Conservation (phyloP, 352 stramenopile species). For the Globisporangium cylindrosporum region DNA sequence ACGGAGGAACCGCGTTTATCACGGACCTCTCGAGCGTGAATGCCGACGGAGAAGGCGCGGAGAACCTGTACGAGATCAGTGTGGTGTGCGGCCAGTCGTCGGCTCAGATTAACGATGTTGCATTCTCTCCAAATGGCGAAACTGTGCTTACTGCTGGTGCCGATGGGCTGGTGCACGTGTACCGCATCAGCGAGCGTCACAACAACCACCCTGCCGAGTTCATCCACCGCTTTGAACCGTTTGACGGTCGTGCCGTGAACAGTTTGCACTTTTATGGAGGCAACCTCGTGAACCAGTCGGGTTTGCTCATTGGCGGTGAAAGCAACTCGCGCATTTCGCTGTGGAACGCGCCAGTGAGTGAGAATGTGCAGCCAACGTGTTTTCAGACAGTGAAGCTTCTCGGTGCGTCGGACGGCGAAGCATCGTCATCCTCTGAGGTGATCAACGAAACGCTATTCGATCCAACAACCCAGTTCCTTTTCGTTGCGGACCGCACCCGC, state of each 20-base stretch:
- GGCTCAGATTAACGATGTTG: constrained; percentile 73
- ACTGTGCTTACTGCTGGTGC: constrained; percentile 64
- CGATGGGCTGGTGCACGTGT: constrained; percentile 81
- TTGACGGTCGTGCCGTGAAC: constrained; percentile 64
- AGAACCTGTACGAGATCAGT: constrained; percentile 68
- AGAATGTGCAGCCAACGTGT: constrained; percentile 50
- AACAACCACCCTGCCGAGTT: constrained; percentile 59
- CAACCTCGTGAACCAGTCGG: constrained; percentile 39
- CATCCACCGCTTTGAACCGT: constrained; percentile 78
- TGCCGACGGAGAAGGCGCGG: constrained; percentile 30
- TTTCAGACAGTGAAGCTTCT: constrained; percentile 63
- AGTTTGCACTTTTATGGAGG: constrained; percentile 68
- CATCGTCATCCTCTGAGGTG: constrained; percentile 16
- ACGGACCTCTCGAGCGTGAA: constrained; percentile 51
- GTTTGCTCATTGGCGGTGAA: constrained; percentile 65
- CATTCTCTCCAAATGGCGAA: constrained; percentile 61
- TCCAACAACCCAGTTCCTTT: constrained; percentile 67
- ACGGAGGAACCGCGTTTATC: constrained; percentile 63
- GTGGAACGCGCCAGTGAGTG: constrained; percentile 56
- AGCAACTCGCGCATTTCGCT: constrained; percentile 61
- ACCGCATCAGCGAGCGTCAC: constrained; percentile 46
- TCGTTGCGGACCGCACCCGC: constrained; percentile 66
- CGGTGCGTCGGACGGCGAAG: constrained; percentile 23
- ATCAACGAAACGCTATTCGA: constrained; percentile 71
- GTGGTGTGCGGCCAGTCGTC: constrained; percentile 67